Conservation (phyloP, 148 eudicot genomes). For the Oxyria digyna region DNA sequence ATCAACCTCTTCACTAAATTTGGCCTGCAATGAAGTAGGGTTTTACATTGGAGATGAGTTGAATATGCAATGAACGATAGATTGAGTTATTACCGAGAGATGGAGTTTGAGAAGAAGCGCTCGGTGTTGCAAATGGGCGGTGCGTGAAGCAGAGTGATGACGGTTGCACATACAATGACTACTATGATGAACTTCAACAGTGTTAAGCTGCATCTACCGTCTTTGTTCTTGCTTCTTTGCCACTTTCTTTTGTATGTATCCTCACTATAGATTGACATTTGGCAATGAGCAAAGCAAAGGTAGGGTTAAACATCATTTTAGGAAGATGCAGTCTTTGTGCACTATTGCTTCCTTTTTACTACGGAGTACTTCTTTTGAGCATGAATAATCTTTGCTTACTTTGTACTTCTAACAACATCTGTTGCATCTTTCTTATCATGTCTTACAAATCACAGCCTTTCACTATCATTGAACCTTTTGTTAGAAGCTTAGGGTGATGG, state of each 20-base stretch:
- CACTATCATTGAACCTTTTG: not conserved
- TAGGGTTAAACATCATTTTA: not conserved
- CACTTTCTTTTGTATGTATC: constrained; percentile 51
- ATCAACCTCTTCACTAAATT: constrained; percentile 40
- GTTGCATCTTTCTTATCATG: not conserved
- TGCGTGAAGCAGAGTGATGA: constrained; percentile 26
- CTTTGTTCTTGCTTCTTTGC: constrained; percentile 38
- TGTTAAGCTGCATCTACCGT: constrained; percentile 37
- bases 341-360: constrained; percentile 2
- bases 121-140: constrained; percentile 25
- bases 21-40: constrained; percentile 22
- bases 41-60: not conserved
- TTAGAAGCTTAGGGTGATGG: too few relatives aligned
- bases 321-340: not conserved
- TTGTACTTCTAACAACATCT: not conserved
- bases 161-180: constrained; percentile 21
- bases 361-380: not conserved
- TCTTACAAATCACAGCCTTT: not conserved
- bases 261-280: constrained; percentile 29
- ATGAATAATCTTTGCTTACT: constrained; percentile 2
- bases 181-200: constrained; percentile 34
- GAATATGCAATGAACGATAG: not conserved
- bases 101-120: constrained; percentile 15
- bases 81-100: constrained; percentile 28
- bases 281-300: not conserved